Evolutionary conservation across 2,329 filamentous ascomycete genomes (phyloP).

Genomic region (Penicillium sp.): DNA sequence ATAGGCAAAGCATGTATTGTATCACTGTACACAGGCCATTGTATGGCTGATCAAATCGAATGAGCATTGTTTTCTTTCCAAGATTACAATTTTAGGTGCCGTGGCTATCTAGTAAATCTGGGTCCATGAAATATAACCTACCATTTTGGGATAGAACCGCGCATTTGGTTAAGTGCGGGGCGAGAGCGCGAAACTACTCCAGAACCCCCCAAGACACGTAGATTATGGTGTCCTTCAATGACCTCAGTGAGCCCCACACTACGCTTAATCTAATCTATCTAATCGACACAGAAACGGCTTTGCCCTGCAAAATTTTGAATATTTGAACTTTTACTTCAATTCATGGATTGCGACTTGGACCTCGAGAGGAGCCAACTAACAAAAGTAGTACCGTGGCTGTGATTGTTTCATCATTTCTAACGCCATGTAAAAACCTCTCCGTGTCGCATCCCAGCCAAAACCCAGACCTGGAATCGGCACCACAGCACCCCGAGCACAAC

Average conservation of each 20-base stretch:
- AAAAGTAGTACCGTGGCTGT: slow-evolving; percentile 38
- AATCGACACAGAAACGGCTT: not conserved
- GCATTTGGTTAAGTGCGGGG: not conserved
- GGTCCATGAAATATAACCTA: too few species aligned
- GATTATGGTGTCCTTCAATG: not conserved
- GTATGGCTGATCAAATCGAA: slow-evolving; percentile 9
- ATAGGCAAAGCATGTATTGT: slow-evolving; percentile 16
- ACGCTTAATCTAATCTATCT: not conserved
- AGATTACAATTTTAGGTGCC: not conserved
- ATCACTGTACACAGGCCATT: slow-evolving; percentile 8
- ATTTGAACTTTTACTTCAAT: slow-evolving; percentile 39
- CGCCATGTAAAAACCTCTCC: slow-evolving; percentile 39
- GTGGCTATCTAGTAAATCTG: too few species aligned
- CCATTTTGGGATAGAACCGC: not conserved
- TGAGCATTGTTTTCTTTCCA: not conserved
- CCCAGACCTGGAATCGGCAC: slow-evolving; percentile 29
- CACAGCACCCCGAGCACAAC: slow-evolving; percentile 50
- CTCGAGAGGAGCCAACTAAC: slow-evolving; percentile 37
- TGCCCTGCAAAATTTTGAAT: not conserved
- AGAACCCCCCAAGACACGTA: not conserved
- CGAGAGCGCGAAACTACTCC: not conserved
- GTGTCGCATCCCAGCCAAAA: slow-evolving; percentile 36
- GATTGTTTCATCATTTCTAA: slow-evolving; percentile 42
- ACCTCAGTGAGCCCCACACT: not conserved
- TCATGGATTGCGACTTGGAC: slow-evolving; percentile 37